Conservation (phyloP, 805 yeast species). For the Clavispora asparagi region DNA sequence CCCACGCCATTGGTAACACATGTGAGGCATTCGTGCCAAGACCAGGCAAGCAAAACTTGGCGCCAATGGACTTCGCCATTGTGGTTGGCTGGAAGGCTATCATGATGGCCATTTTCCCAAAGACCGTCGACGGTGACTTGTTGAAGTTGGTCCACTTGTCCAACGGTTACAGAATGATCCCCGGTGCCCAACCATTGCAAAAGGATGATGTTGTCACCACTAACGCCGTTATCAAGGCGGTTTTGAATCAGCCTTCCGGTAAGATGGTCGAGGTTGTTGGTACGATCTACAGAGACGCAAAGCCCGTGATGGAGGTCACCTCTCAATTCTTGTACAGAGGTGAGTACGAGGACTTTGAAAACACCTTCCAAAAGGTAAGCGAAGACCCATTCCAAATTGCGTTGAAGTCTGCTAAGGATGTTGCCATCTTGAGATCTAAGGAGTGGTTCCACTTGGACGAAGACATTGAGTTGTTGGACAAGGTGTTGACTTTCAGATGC, state of each 20-base stretch:
- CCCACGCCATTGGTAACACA: conserved; percentile 95
- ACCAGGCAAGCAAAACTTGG: conserved; percentile 76
- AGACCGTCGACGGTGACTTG: conserved; percentile 92
- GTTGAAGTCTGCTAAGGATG: conserved; percentile 74
- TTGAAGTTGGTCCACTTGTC: conserved; percentile 91
- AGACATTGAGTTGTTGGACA: conserved; percentile 64
- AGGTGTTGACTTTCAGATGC: conserved; percentile 84
- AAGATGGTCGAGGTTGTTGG: conserved; percentile 96
- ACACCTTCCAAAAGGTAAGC: conserved; percentile 82
- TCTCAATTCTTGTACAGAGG: conserved; percentile 98
- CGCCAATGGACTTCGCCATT: conserved; percentile 99
- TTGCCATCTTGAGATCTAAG: conserved; percentile 89
- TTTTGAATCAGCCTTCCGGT: conserved; percentile 87
- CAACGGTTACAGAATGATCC: conserved; percentile 87
- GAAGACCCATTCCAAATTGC: conserved; percentile 84
- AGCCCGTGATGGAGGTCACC: conserved; percentile 87
- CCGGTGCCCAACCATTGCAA: conserved; percentile 86
- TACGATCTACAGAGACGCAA: conserved; percentile 67
- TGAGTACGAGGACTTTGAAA: conserved; percentile 75
- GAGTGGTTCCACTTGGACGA: conserved; percentile 93
- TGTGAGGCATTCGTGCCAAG: conserved; percentile 93
- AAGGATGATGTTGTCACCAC: conserved; percentile 83
- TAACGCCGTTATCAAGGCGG: conserved; percentile 80
- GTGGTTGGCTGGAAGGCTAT: conserved; percentile 98
- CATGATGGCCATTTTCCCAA: conserved; percentile 97